Percentiles rank a stretch among this genome's conserved stretches.
phyloP scores from a whole-genome alignment of 805 yeast species.

The Starmera dryadoides region DNA sequence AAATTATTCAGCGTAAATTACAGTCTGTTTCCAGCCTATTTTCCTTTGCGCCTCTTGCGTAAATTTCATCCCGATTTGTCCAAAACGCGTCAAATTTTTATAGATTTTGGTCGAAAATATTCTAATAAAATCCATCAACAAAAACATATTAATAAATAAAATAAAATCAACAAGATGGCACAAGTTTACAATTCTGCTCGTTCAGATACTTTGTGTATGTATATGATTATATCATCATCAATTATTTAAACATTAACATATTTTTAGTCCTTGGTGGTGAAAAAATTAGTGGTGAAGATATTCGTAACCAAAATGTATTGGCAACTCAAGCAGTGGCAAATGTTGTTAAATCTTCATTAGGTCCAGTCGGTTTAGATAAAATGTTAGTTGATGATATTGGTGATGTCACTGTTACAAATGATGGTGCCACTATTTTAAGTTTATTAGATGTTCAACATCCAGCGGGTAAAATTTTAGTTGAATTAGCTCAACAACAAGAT shows the following conservation, averaged over 20 bases:
- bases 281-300: constrained; percentile 91
- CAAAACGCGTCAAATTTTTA: no score
- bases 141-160: neutral
- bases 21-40: no score
- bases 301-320: constrained; percentile 90
- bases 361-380: constrained; percentile 97
- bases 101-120: no score
- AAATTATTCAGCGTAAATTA: no score
- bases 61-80: no score
- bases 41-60: no score
- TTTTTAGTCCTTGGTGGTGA: constrained; percentile 79
- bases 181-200: constrained; percentile 73
- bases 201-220: constrained; percentile 77
- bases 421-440: constrained; percentile 93
- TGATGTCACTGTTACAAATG: constrained; percentile 97
- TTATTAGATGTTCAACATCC: constrained; percentile 96
- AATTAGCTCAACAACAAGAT: constrained; percentile 97
- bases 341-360: constrained; percentile 89
- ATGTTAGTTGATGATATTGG: constrained; percentile 99
- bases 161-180: constrained; percentile 29
- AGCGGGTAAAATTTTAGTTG: constrained; percentile 95
- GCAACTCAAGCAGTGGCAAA: constrained; percentile 99
- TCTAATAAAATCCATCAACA: neutral
- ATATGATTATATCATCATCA: neutral
- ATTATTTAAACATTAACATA: neutral